Percentiles rank a stretch among this genome's conserved stretches.
These are phyloP conservation scores for Coemansia umbellata DNA, from an alignment of 192 early-diverging fungal species.

Conservation along the genomic window DNA sequence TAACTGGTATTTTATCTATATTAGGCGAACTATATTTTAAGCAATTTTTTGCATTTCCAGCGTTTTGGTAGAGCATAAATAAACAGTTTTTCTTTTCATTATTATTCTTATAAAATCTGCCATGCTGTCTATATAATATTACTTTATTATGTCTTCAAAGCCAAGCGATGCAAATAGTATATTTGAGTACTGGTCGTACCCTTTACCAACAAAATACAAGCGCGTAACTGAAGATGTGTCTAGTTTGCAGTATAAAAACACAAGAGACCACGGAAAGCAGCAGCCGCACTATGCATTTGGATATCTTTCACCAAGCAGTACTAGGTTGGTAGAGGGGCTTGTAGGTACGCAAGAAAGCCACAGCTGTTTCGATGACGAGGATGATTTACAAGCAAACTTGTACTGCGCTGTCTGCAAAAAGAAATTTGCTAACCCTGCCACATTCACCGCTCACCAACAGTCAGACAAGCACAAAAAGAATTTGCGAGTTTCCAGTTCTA, in stretches of 20 bases:
- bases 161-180: neutral
- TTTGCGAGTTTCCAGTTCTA: neutral
- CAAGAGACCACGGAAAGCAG: neutral
- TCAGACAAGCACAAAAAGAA: conserved; percentile 33
- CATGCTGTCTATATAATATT: neutral
- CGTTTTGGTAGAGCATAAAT: no score
- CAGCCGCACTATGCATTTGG: conserved; percentile 1
- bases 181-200: conserved; percentile 1
- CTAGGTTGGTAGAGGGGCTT: conserved; percentile 10
- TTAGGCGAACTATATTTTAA: no score
- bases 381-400: neutral
- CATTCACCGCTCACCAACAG: conserved; percentile 14
- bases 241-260: neutral
- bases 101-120: neutral
- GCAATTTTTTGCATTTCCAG: no score
- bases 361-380: neutral
- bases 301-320: conserved; percentile 26
- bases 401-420: conserved; percentile 28
- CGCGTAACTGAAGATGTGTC: no score
- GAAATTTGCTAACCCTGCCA: conserved; percentile 20
- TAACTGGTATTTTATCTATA: no score
- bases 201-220: neutral
- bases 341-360: neutral
- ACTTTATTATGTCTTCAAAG: neutral
- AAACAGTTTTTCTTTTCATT: neutral